A percentile compares a stretch with the other conserved stretches of the same genome.
These are phyloP conservation scores for Ogataea pini DNA, from an alignment of 805 yeast genomes.

Conservation along the genomic window DNA sequence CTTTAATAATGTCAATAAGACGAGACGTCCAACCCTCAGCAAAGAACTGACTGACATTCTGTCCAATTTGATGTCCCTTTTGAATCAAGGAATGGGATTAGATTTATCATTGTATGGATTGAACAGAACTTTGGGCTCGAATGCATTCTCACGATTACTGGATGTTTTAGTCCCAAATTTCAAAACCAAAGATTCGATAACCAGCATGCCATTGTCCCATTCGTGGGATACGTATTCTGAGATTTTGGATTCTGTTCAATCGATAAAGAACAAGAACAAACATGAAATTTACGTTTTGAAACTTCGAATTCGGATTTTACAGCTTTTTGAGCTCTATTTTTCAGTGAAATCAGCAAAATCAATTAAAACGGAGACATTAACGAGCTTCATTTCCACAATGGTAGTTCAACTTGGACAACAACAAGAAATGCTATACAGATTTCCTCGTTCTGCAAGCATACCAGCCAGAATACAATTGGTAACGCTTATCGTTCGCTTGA, in stretches of 20 bases:
- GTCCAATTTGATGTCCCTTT: constrained; percentile 24
- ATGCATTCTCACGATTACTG: constrained; percentile 43
- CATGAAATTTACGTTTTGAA: constrained; percentile 48
- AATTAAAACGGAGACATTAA: constrained; percentile 26
- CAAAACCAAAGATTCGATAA: constrained; percentile 9
- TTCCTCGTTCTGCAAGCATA: constrained; percentile 45
- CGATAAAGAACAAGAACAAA: constrained; percentile 27
- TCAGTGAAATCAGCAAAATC: constrained; percentile 27
- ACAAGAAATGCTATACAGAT: constrained; percentile 45
- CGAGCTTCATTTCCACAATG: constrained; percentile 41
- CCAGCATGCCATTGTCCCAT: constrained; percentile 27
- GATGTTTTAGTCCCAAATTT: constrained; percentile 42
- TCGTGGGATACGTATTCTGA: constrained; percentile 29
- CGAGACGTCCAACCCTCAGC: constrained; percentile 14
- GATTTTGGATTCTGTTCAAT: constrained; percentile 11
- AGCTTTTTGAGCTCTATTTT: constrained; percentile 48
- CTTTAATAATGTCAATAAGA: constrained; percentile 24
- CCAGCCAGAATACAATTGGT: constrained; percentile 42
- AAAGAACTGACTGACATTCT: constrained; percentile 24
- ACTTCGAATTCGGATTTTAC: constrained; percentile 47
- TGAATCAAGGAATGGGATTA: constrained; percentile 43
- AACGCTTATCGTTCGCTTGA: constrained; percentile 40
- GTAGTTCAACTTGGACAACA: constrained; percentile 48
- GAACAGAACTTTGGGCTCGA: constrained; percentile 55
- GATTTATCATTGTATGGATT: constrained; percentile 54